Evolutionary conservation across 352 stramenopile species (phyloP), one percentile per base, ranked within the genome.

Genomic region (Phytopythium sindhum): DNA sequence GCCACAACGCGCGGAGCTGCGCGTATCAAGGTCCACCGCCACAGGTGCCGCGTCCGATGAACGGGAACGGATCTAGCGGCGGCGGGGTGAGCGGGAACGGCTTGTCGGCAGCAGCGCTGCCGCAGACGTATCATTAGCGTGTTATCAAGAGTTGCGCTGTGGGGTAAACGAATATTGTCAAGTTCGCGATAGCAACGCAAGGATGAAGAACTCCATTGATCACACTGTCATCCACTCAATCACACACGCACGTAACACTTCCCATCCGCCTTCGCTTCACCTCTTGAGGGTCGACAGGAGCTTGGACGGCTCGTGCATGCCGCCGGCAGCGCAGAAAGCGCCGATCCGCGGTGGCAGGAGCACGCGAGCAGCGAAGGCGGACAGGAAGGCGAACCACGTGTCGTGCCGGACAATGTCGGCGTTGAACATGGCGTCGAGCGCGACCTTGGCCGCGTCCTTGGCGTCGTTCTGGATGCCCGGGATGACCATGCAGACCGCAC

Each of bases 351-450:
- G 64, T 5, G 73, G 73, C 11, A 81, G 45, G 45, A 81, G 39
- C 12, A n/a, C 58, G 24, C 71, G 70, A 29, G 62, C 68, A 24
- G 76, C 11, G 12, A 69, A 69, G 14, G 70, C 65, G n/a, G 48
- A 24, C 23, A 84, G 50, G 53, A 78, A 81, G 8, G 77, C 65
- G 26, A 82, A 71, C 63, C 73, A 85, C 42, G 80, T 77, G 59
- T 89, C 73, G 62, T 84, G 84, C 4, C 72, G 66, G 14, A 85
- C 67, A 31, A 86, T 70, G 24, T 83, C 67, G 14, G 72, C 77
- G 55, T 87, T 77, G 44, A 91, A 86, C 68, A 91, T 84, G 31
- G 80, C 79, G 37, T 89, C 67, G 33, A 91, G 57, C 31, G 77
- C 78, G 37, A 65, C 60, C 51, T 80, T 75, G 31, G 82, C 82